These are phyloP conservation scores for Eudorina sp. DNA, from an alignment of 139 green algal species.

Conservation along the genomic window DNA sequence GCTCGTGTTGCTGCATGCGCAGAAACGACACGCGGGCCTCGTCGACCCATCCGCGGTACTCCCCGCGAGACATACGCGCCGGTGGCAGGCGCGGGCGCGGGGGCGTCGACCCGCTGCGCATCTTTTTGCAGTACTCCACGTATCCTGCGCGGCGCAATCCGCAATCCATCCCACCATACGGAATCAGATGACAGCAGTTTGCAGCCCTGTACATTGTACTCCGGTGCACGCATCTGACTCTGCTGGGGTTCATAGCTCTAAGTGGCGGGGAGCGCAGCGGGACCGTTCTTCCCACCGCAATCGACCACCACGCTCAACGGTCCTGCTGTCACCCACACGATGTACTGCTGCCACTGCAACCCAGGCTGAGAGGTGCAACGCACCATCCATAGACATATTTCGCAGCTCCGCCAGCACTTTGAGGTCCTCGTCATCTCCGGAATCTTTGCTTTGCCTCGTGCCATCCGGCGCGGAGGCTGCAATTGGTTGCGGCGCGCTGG, in stretches of 20 bases:
- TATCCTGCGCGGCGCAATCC: background rate
- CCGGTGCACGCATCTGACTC: too few relatives aligned
- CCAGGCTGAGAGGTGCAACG: too few relatives aligned
- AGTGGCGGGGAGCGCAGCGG: too few relatives aligned
- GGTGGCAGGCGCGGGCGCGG: conserved; percentile 16
- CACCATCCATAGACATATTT: conserved; percentile 31
- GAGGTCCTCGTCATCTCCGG: conserved; percentile 11
- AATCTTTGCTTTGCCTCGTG: background rate
- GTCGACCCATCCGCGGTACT: conserved; percentile 27
- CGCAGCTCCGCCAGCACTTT: conserved; percentile 39
- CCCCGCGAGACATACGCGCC: conserved; percentile 2
- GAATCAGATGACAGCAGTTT: too few relatives aligned
- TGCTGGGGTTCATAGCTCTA: too few relatives aligned
- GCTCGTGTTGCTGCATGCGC: conserved; percentile 51
- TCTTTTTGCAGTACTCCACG: conserved; percentile 50
- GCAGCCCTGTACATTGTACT: too few relatives aligned
- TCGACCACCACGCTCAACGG: too few relatives aligned
- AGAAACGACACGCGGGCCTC: conserved; percentile 39
- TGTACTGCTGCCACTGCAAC: too few relatives aligned
- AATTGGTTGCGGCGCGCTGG: background rate
- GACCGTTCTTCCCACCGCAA: too few relatives aligned
- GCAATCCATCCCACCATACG: too few relatives aligned
- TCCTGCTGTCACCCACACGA: too few relatives aligned
- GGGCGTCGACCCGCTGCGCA: conserved; percentile 7
- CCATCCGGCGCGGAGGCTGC: too few relatives aligned